phyloP scores from a whole-genome alignment of 2,329 filamentous ascomycete genomes.

The Cytospora leucostoma region DNA sequence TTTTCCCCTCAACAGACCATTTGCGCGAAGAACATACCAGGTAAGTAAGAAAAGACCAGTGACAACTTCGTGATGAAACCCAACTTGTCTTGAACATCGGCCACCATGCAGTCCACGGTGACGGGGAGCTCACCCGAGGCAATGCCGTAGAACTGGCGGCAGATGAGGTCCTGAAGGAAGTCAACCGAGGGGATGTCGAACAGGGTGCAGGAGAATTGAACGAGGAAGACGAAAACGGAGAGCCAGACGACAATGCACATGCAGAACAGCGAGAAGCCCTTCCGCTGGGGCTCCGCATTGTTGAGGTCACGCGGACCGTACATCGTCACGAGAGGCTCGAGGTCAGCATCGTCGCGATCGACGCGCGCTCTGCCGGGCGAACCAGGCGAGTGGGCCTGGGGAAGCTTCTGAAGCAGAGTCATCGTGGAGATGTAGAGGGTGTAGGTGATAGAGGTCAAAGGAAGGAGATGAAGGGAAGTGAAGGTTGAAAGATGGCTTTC shows the following conservation, averaged over 20 bases:
- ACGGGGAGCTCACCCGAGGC: neutral
- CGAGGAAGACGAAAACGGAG: conserved; percentile 14
- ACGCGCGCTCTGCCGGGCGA: conserved; percentile 1
- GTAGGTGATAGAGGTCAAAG: neutral
- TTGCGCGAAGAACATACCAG: conserved; percentile 3
- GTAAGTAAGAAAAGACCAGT: conserved; percentile 15
- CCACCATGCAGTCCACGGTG: neutral
- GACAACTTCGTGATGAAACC: neutral
- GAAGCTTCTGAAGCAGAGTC: neutral
- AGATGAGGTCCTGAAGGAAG: conserved; percentile 21
- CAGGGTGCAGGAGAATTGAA: conserved; percentile 15
- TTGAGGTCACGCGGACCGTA: neutral
- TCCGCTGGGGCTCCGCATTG: neutral
- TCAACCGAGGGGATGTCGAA: conserved; percentile 16
- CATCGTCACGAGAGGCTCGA: neutral
- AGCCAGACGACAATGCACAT: conserved; percentile 6
- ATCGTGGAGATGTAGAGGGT: neutral
- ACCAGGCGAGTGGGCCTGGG: neutral
- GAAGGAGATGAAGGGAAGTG: neutral
- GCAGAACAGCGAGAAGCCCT: neutral
- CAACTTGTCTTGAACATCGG: conserved; percentile 5
- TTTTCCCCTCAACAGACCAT: too few species aligned
- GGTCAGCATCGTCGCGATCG: neutral
- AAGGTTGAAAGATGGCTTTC: neutral
- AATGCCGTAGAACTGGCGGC: neutral